Evolutionary conservation across 805 yeast species (phyloP).

Genomic region (Candida xyloterini): DNA sequence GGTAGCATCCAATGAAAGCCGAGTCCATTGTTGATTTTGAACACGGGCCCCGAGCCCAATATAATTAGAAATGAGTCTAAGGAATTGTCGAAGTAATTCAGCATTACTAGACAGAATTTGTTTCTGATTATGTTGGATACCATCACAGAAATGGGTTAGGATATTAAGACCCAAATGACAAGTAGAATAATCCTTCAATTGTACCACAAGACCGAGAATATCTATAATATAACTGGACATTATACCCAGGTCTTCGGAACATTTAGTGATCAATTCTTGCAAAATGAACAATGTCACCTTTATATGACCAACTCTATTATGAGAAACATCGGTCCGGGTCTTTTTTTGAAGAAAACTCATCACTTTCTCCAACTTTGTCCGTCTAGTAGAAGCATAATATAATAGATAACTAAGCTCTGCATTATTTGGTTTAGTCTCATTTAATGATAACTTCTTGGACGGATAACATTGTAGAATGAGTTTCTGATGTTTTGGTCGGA

Average conservation of each 20-base stretch:
- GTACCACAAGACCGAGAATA: conserved; percentile 52
- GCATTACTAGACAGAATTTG: conserved; percentile 45
- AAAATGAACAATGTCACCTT: conserved; percentile 76
- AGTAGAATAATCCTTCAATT: conserved; percentile 58
- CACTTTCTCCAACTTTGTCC: conserved; percentile 87
- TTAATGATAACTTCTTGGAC: conserved; percentile 55
- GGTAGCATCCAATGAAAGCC: conserved; percentile 40
- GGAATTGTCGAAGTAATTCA: conserved; percentile 39
- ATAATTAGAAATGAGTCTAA: conserved; percentile 26
- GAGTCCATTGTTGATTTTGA: conserved; percentile 40
- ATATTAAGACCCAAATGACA: conserved; percentile 43
- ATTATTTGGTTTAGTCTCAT: conserved; percentile 87
- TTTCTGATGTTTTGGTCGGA: conserved; percentile 78
- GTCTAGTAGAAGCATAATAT: conserved; percentile 85
- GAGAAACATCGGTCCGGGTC: conserved; percentile 57
- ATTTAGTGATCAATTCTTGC: conserved; percentile 64
- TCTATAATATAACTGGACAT: conserved; percentile 68
- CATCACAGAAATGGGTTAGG: conserved; percentile 30
- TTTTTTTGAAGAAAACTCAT: conserved; percentile 63
- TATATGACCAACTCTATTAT: conserved; percentile 71
- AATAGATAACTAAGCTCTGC: conserved; percentile 85
- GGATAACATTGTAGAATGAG: conserved; percentile 91
- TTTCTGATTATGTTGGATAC: conserved; percentile 26
- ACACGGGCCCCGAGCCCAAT: conserved; percentile 23
- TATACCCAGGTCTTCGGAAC: conserved; percentile 80